Evolutionary conservation across 2,329 filamentous ascomycete species (phyloP).

Genomic region (Dactylella cylindrospora): DNA sequence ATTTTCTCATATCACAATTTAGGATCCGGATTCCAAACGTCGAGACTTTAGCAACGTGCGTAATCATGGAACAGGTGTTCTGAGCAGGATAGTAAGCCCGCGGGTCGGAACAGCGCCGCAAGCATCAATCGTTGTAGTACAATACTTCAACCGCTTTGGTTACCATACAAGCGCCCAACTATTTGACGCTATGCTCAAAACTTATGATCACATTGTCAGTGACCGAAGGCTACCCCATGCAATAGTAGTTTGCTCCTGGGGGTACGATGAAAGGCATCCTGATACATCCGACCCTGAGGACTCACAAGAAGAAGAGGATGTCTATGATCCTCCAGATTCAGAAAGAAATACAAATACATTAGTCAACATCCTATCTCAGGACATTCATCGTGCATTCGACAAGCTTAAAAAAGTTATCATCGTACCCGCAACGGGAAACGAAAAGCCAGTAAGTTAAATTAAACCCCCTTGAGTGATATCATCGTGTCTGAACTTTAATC

Average conservation of each 20-base stretch:
- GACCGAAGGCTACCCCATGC: background rate
- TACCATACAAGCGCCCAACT: constrained; percentile 17
- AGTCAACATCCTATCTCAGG: background rate
- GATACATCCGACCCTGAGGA: background rate
- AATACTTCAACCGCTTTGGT: constrained; percentile 6
- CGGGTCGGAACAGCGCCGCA: background rate
- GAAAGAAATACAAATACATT: background rate
- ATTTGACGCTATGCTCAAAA: constrained; percentile 5
- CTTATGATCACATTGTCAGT: constrained; percentile 6
- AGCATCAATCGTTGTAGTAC: background rate
- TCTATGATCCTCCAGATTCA: constrained; percentile 5
- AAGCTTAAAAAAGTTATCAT: background rate
- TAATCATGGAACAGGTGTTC: background rate
- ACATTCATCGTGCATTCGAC: background rate
- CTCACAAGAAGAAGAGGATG: background rate
- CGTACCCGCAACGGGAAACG: constrained; percentile 3
- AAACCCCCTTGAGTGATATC: background rate
- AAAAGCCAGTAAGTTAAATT: background rate
- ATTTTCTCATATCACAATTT: constrained; percentile 1
- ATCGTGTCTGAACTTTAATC: background rate
- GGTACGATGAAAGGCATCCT: constrained; percentile 9
- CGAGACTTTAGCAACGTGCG: background rate
- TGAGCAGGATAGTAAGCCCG: constrained; percentile 5
- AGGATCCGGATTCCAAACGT: background rate
- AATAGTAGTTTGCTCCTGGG: constrained; percentile 1